Conservation (phyloP, 1,284 basidiomycete species). For the Sanghuangporus sanghuang region DNA sequence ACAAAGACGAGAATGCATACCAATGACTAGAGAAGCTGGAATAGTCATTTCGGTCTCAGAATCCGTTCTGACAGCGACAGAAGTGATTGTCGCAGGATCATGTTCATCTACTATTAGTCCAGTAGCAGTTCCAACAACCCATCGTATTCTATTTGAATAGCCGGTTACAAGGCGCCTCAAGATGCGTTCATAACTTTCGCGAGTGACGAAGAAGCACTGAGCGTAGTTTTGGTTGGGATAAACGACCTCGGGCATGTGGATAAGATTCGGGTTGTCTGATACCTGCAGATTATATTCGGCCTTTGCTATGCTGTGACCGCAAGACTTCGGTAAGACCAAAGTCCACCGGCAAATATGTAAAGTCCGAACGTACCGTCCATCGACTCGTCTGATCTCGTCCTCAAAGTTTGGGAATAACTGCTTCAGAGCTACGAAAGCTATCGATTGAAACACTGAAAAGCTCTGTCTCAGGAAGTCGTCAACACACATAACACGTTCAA, state of each 20-base stretch:
- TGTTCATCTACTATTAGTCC: neutral
- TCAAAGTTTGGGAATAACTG: slow-evolving; percentile 24
- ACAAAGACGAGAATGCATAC: neutral
- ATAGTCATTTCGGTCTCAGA: neutral
- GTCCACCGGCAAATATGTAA: neutral
- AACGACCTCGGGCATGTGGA: neutral
- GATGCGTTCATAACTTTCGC: slow-evolving; percentile 11
- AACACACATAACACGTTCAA: neutral
- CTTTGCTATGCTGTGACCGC: neutral
- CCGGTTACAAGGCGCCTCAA: slow-evolving; percentile 13
- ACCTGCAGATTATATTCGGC: neutral
- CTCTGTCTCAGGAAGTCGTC: neutral
- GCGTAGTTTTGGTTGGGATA: neutral
- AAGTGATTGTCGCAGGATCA: neutral
- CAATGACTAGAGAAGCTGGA: slow-evolving; percentile 6
- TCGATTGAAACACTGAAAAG: slow-evolving; percentile 16
- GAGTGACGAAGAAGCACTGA: slow-evolving; percentile 11
- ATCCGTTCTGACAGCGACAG: neutral
- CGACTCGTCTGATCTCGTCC: slow-evolving; percentile 20
- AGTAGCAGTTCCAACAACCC: slow-evolving; percentile 6
- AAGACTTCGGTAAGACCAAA: neutral
- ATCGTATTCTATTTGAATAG: slow-evolving; percentile 7
- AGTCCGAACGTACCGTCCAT: slow-evolving; percentile 15
- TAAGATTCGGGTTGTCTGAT: neutral
- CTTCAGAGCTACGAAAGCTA: slow-evolving; percentile 18